Conservation (phyloP, 768 basidiomycete genomes). For the Pulveroboletus sp. region DNA sequence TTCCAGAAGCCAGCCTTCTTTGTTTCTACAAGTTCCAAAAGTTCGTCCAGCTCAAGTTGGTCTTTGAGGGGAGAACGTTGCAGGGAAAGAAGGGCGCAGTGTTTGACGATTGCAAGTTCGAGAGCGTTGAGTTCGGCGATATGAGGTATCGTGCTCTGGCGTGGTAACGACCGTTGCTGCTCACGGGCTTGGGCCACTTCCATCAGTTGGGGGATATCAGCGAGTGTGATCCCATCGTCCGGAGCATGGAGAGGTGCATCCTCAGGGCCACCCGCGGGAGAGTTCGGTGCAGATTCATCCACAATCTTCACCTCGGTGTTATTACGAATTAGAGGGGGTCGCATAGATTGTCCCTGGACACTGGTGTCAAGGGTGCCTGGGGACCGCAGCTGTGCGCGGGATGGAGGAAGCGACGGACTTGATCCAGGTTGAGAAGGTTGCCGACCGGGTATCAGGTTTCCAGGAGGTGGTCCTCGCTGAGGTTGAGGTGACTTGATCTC, state of each 20-base stretch:
- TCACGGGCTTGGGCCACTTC: conserved; percentile 89
- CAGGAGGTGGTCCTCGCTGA: conserved; percentile 36
- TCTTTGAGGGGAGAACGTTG: conserved; percentile 75
- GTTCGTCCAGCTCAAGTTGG: conserved; percentile 86
- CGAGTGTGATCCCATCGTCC: conserved; percentile 87
- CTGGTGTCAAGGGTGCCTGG: conserved; percentile 35
- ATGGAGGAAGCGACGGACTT: conserved; percentile 31
- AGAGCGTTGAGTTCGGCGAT: conserved; percentile 81
- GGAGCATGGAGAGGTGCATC: conserved; percentile 38
- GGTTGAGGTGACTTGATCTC: conserved; percentile 37
- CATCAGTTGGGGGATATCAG: conserved; percentile 90
- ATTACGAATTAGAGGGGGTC: conserved; percentile 69
- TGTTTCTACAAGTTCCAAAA: conserved; percentile 86
- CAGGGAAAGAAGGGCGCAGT: conserved; percentile 80
- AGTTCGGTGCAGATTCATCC: conserved; percentile 72
- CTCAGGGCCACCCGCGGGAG: conserved; percentile 53
- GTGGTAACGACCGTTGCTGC: conserved; percentile 78
- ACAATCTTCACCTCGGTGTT: conserved; percentile 89
- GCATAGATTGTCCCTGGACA: conserved; percentile 43
- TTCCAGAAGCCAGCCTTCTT: conserved; percentile 97
- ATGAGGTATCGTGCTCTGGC: conserved; percentile 73
- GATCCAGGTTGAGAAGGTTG: conserved; percentile 33
- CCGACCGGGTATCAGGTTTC: conserved; percentile 33
- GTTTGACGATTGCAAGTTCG: conserved; percentile 88
- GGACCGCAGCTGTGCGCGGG: conserved; percentile 39